Percentiles rank a stretch among this genome's conserved stretches.
These are phyloP conservation scores for Boletus rubescentipes DNA, from an alignment of 768 basidiomycete species.

Conservation along the genomic window DNA sequence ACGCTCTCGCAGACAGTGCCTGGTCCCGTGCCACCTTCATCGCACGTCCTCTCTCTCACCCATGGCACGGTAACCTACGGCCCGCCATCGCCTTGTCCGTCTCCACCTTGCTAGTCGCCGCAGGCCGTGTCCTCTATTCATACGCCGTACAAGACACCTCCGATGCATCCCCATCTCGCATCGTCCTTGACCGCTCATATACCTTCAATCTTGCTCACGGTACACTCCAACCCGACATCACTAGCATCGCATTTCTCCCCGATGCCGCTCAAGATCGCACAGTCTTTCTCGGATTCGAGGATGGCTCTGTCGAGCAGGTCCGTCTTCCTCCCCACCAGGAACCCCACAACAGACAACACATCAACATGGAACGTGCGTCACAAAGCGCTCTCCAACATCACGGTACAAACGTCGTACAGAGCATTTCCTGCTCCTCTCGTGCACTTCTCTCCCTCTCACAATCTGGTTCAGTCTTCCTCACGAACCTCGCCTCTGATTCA, in stretches of 20 bases:
- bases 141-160: slow-evolving; percentile 46
- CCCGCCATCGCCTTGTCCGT: slow-evolving; percentile 55
- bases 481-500: slow-evolving; percentile 25
- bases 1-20: slow-evolving; percentile 49
- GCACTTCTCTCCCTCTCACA: slow-evolving; percentile 58
- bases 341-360: slow-evolving; percentile 3
- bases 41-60: slow-evolving; percentile 60
- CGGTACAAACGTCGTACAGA: slow-evolving; percentile 52
- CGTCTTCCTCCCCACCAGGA: slow-evolving; percentile 26
- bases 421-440: slow-evolving; percentile 46
- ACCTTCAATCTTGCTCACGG: slow-evolving; percentile 36
- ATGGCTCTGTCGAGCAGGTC: slow-evolving; percentile 56
- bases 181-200: slow-evolving; percentile 48
- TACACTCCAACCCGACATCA: slow-evolving; percentile 46
- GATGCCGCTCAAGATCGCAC: slow-evolving; percentile 45
- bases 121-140: slow-evolving; percentile 55
- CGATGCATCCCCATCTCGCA: slow-evolving; percentile 38
- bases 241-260: slow-evolving; percentile 48
- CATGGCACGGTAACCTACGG: slow-evolving; percentile 57
- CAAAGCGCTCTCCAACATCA: slow-evolving; percentile 34
- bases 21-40: slow-evolving; percentile 55
- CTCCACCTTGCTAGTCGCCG: slow-evolving; percentile 59
- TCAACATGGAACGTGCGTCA: slow-evolving; percentile 23
- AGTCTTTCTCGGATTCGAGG: slow-evolving; percentile 56
- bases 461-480: slow-evolving; percentile 47